Evolutionary conservation across 2,329 filamentous ascomycete species (phyloP).

Genomic region (Ascochyta viciae-villosae): DNA sequence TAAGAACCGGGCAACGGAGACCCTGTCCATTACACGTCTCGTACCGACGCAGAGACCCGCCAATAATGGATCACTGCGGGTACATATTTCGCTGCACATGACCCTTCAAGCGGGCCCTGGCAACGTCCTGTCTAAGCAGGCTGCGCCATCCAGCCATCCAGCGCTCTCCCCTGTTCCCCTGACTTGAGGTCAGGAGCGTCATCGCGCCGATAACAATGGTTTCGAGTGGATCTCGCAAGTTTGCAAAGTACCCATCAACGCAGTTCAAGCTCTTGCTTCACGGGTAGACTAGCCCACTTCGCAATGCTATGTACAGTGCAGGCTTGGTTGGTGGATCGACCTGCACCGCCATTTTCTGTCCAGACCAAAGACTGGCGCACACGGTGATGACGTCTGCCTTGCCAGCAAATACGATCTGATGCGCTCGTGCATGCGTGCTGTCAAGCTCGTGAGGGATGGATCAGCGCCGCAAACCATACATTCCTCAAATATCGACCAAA

Average conservation of each 20-base stretch:
- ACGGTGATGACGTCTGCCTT: slow-evolving; percentile 28
- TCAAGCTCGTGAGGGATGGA: slow-evolving; percentile 31
- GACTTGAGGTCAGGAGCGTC: slow-evolving; percentile 18
- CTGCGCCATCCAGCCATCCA: slow-evolving; percentile 31
- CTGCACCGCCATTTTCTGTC: neutral
- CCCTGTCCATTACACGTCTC: slow-evolving; percentile 20
- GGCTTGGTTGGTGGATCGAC: slow-evolving; percentile 12
- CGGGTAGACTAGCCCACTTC: slow-evolving; percentile 1
- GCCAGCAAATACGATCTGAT: slow-evolving; percentile 24
- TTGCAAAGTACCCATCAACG: slow-evolving; percentile 10
- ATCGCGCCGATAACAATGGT: slow-evolving; percentile 35
- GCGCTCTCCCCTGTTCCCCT: slow-evolving; percentile 22
- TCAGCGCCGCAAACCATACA: slow-evolving; percentile 14
- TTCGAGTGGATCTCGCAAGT: slow-evolving; percentile 9
- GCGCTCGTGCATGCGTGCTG: slow-evolving; percentile 20
- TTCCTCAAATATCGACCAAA: slow-evolving; percentile 1
- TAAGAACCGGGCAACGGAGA: slow-evolving; percentile 14
- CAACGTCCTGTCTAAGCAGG: slow-evolving; percentile 22
- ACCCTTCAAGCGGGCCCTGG: slow-evolving; percentile 37
- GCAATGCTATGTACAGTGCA: slow-evolving; percentile 12
- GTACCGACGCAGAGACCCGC: slow-evolving; percentile 33
- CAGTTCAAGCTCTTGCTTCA: slow-evolving; percentile 15
- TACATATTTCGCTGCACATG: slow-evolving; percentile 34
- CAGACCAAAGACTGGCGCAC: neutral
- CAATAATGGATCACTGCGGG: slow-evolving; percentile 31